Evolutionary conservation across 768 basidiomycete genomes (phyloP).

Genomic region (Pilatotrama ljubarskyi): DNA sequence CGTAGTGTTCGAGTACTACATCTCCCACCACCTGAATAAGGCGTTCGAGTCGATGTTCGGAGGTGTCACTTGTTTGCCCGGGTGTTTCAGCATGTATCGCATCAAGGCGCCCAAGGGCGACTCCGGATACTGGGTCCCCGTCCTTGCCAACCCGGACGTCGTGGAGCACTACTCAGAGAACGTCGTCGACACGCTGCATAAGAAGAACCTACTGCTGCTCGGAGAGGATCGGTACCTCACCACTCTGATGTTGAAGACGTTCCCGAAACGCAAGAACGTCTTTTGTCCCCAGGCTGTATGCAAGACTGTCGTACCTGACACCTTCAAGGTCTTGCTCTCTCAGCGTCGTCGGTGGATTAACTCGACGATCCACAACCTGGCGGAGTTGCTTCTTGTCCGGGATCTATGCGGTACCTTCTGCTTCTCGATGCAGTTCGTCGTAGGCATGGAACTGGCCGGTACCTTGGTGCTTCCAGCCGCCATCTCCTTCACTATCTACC

Average conservation of each 20-base stretch:
- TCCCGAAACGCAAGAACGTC: slow-evolving; percentile 99
- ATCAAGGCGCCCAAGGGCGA: slow-evolving; percentile 99
- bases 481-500: slow-evolving; percentile 94
- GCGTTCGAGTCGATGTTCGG: slow-evolving; percentile 99
- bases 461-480: slow-evolving; percentile 96
- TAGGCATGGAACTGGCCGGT: slow-evolving; percentile 96
- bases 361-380: slow-evolving; percentile 96
- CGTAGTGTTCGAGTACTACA: slow-evolving; percentile 98
- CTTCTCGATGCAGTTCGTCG: slow-evolving; percentile 99
- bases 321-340: slow-evolving; percentile 88
- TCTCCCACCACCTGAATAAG: slow-evolving; percentile 98
- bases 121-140: slow-evolving; percentile 96
- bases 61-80: slow-evolving; percentile 98
- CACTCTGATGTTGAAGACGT: slow-evolving; percentile 96
- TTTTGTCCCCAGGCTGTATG: slow-evolving; percentile 99
- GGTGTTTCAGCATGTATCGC: slow-evolving; percentile 99
- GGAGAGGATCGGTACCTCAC: slow-evolving; percentile 99
- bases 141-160: slow-evolving; percentile 97
- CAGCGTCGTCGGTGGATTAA: slow-evolving; percentile 99
- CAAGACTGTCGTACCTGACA: slow-evolving; percentile 98
- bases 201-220: slow-evolving; percentile 95
- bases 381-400: slow-evolving; percentile 91
- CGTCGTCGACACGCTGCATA: slow-evolving; percentile 98
- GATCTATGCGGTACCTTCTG: slow-evolving; percentile 99
- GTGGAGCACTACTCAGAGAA: slow-evolving; percentile 99